These are phyloP conservation scores for Cruciata laevipes DNA, from an alignment of 257 asterid genomes.

Conservation along the genomic window DNA sequence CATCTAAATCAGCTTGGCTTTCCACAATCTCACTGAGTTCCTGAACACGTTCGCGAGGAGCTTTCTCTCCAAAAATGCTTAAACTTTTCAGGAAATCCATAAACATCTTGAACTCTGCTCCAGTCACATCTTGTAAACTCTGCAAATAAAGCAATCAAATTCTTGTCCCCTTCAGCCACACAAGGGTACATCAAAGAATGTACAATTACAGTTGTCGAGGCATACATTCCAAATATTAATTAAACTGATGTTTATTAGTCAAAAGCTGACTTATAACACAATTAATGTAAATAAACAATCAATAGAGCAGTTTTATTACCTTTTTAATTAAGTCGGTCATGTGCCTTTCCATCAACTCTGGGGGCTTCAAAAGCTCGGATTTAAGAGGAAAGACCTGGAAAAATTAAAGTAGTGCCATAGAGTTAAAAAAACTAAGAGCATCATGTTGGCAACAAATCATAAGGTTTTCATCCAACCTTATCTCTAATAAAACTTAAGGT, in stretches of 20 bases:
- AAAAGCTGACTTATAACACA: neutral
- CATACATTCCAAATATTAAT: neutral
- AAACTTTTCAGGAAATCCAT: slow-evolving; percentile 78
- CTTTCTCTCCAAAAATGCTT: slow-evolving; percentile 72
- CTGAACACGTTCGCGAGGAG: slow-evolving; percentile 66
- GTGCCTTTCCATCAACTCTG: slow-evolving; percentile 91
- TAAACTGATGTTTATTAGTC: neutral
- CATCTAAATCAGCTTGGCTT: slow-evolving; percentile 93
- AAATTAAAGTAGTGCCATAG: slow-evolving; percentile 1
- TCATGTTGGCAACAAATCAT: slow-evolving; percentile 13
- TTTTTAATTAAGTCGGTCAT: slow-evolving; percentile 77
- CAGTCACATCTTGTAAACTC: slow-evolving; percentile 95
- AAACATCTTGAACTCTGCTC: slow-evolving; percentile 90
- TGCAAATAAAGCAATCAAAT: slow-evolving; percentile 30
- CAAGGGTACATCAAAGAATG: slow-evolving; percentile 1
- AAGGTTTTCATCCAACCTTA: slow-evolving; percentile 45
- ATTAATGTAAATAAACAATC: neutral
- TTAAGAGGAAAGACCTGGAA: slow-evolving; percentile 82
- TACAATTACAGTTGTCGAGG: neutral
- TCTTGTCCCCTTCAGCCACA: neutral
- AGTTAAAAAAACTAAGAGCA: neutral
- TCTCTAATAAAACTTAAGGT: slow-evolving; percentile 74
- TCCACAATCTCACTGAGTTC: slow-evolving; percentile 83
- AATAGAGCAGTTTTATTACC: slow-evolving; percentile 30
- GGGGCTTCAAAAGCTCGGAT: slow-evolving; percentile 78